A percentile compares a stretch with the other conserved stretches of the same genome.
phyloP scores from a whole-genome alignment of 2,329 filamentous ascomycete species.

The Emydomyces testavorans region DNA sequence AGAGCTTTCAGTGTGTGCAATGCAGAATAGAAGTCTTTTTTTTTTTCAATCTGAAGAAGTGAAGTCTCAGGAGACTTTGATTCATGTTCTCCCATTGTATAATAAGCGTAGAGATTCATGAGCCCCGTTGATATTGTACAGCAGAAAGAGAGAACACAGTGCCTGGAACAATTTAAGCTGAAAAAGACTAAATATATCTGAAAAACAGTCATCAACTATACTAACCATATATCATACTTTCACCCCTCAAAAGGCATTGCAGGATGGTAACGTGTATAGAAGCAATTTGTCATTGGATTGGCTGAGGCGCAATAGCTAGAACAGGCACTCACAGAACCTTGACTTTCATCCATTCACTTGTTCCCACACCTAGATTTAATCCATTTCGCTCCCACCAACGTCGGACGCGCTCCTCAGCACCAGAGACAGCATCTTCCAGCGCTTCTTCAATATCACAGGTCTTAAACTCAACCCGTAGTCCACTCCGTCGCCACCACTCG shows the following conservation, averaged over 20 bases:
- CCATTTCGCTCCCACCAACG: conserved; percentile 84
- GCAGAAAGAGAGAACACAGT: background rate
- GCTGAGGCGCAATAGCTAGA: background rate
- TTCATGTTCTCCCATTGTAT: background rate
- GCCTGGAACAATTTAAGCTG: background rate
- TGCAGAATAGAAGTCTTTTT: too few relatives aligned
- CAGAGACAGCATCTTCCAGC: conserved; percentile 69
- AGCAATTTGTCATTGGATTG: too few relatives aligned
- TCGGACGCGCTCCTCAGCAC: conserved; percentile 59
- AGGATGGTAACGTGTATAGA: too few relatives aligned
- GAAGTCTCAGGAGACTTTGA: too few relatives aligned
- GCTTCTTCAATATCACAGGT: conserved; percentile 94
- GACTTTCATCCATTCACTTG: conserved; percentile 80
- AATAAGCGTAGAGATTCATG: background rate
- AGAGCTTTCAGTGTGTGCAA: background rate
- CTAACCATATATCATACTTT: too few relatives aligned
- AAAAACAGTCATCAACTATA: too few relatives aligned
- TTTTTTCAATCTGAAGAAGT: too few relatives aligned
- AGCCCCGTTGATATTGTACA: background rate
- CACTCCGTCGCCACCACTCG: conserved; percentile 76
- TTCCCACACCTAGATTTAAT: conserved; percentile 66
- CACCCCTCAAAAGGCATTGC: too few relatives aligned
- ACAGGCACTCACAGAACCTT: conserved; percentile 48
- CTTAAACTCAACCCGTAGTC: conserved; percentile 75
- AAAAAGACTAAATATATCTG: too few relatives aligned